These are phyloP conservation scores for Oropetium thomaeum DNA, from an alignment of 176 grass and related monocot genomes.

Conservation along the genomic window DNA sequence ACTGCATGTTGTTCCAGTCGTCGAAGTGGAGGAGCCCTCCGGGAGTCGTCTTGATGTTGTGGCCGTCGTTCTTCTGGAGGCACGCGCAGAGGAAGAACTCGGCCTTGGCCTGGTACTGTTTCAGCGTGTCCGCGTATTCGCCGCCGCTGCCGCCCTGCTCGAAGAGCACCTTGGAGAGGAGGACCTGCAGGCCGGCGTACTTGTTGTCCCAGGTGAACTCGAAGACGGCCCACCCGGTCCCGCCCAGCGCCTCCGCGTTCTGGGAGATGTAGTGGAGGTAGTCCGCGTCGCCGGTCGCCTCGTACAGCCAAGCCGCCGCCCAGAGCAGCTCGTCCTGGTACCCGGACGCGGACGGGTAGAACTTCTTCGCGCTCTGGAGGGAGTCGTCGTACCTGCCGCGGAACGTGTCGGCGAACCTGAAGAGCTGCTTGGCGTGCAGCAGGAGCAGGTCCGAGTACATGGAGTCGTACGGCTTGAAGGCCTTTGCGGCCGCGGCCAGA, in stretches of 20 bases:
- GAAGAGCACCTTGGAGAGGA: constrained; percentile 74
- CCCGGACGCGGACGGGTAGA: constrained; percentile 68
- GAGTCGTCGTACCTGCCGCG: constrained; percentile 72
- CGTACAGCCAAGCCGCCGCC: constrained; percentile 81
- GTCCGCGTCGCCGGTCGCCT: constrained; percentile 61
- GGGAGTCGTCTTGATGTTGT: constrained; percentile 69
- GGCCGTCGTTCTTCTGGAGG: constrained; percentile 81
- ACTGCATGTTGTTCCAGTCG: constrained; percentile 98
- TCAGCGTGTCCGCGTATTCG: constrained; percentile 41
- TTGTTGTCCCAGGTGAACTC: constrained; percentile 99
- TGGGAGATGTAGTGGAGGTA: constrained; percentile 68
- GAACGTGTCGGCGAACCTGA: constrained; percentile 80
- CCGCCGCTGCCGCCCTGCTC: constrained; percentile 5
- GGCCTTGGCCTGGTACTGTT: constrained; percentile 83
- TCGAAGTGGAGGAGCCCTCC: constrained; percentile 64
- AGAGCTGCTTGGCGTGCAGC: constrained; percentile 82
- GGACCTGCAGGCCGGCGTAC: constrained; percentile 85
- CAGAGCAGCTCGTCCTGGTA: constrained; percentile 89
- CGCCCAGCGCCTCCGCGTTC: constrained; percentile 63
- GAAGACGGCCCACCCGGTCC: constrained; percentile 67
- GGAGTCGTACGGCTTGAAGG: constrained; percentile 73
- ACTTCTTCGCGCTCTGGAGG: constrained; percentile 63
- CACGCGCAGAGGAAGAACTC: constrained; percentile 95
- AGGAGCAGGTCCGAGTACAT: constrained; percentile 70
- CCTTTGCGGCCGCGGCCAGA: constrained; percentile 62